These are phyloP conservation scores for Neofusicoccum sp. DNA, from an alignment of 2,329 filamentous ascomycete genomes.

Conservation along the genomic window DNA sequence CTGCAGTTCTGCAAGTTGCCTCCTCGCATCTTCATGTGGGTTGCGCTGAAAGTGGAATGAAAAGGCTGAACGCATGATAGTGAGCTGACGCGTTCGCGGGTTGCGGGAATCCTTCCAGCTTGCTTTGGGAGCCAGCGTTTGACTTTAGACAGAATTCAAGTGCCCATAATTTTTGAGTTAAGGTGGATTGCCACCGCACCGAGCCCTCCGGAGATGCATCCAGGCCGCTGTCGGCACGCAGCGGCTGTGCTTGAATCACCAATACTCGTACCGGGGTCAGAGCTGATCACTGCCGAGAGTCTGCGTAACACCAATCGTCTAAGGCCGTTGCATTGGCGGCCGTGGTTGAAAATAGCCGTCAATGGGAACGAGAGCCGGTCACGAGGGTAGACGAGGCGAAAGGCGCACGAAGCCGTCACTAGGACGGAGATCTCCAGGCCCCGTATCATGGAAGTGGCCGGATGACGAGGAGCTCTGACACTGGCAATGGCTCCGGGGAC, in stretches of 20 bases:
- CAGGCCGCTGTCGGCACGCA: background rate
- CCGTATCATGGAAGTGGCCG: background rate
- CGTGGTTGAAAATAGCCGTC: background rate
- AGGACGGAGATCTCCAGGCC: background rate
- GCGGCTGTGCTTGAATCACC: background rate
- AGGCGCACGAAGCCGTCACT: too few species aligned
- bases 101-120: background rate
- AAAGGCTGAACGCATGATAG: background rate
- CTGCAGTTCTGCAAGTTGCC: background rate
- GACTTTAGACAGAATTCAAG: background rate
- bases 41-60: background rate
- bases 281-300: background rate
- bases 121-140: background rate
- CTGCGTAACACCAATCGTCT: background rate
- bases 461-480: background rate
- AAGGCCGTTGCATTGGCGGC: conserved; percentile 9
- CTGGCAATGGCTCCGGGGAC: background rate
- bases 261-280: background rate
- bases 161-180: background rate
- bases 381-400: background rate
- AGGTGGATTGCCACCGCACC: too few species aligned
- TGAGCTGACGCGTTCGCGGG: background rate
- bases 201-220: background rate
- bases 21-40: background rate
- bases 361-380: background rate